Evolutionary conservation across 1,139 yeast genomes (phyloP).

Genomic region (Taphrina deformans): DNA sequence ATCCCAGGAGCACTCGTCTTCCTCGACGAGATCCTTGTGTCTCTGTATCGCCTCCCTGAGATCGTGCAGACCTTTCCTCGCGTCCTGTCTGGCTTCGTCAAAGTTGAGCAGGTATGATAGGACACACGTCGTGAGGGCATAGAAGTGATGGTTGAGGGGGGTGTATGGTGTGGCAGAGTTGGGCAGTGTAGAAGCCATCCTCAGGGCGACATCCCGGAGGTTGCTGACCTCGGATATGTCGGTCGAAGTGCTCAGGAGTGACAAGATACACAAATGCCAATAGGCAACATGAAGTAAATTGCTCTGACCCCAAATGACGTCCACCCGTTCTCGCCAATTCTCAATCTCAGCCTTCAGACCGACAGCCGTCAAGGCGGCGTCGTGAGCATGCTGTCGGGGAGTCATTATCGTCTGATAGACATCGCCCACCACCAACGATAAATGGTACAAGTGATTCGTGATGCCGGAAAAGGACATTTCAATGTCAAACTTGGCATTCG

Average conservation of each 20-base stretch:
- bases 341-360: conserved; percentile 39
- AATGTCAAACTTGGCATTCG: conserved; percentile 32
- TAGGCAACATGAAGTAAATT: conserved; percentile 39
- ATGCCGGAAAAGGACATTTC: conserved; percentile 34
- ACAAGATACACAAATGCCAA: conserved; percentile 39
- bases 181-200: conserved; percentile 37
- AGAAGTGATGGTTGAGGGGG: conserved; percentile 40
- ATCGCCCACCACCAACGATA: conserved; percentile 40
- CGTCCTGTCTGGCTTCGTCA: conserved; percentile 38
- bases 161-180: conserved; percentile 36
- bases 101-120: conserved; percentile 37
- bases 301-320: conserved; percentile 40
- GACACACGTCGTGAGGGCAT: conserved; percentile 38
- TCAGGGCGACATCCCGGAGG: conserved; percentile 39
- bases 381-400: conserved; percentile 8
- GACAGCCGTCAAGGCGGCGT: conserved; percentile 11
- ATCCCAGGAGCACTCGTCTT: conserved; percentile 35
- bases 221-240: conserved; percentile 35
- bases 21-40: conserved; percentile 29
- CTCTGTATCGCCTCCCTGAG: conserved; percentile 32
- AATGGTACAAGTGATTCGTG: conserved; percentile 37
- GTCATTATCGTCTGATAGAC: conserved; percentile 35
- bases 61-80: conserved; percentile 33
- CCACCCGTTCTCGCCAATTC: conserved; percentile 39
- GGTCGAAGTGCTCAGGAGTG: conserved; percentile 35